Conservation (phyloP, 1,139 yeast species). For the Pichia sp. region DNA sequence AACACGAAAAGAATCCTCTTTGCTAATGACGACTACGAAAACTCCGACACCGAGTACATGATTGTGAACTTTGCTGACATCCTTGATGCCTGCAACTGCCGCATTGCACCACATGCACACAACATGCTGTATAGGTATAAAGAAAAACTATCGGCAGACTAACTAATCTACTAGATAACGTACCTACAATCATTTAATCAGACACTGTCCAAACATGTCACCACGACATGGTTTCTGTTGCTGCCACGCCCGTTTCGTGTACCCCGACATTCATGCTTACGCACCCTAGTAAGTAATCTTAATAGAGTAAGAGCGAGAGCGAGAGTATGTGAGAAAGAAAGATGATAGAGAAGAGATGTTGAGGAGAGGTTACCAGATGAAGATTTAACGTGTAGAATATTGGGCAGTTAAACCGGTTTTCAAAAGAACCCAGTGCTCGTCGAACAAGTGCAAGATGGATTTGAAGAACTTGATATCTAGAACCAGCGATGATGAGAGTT, state of each 20-base stretch:
- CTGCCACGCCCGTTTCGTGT: background rate
- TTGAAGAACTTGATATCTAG: constrained; percentile 28
- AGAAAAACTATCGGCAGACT: background rate
- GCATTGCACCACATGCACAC: constrained; percentile 20
- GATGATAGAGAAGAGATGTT: background rate
- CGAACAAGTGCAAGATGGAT: constrained; percentile 23
- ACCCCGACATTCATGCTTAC: background rate
- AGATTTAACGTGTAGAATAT: background rate
- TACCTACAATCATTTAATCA: background rate
- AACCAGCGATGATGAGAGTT: constrained; percentile 21
- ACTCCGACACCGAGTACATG: constrained; percentile 22
- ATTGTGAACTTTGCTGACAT: constrained; percentile 21
- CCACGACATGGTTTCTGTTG: constrained; percentile 1
- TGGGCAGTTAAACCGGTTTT: background rate
- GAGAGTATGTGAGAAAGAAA: background rate
- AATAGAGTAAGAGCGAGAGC: too few species aligned
- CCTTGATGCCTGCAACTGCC: constrained; percentile 16
- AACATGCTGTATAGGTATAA: constrained; percentile 11
- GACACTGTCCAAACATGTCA: background rate
- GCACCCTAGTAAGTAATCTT: background rate
- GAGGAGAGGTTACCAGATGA: background rate
- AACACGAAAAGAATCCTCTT: background rate
- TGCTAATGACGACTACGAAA: constrained; percentile 12
- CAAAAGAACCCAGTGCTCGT: background rate
- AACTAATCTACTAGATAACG: background rate